Evolutionary conservation across 306 rosid genomes (phyloP).

Genomic region (Prunus salicina): DNA sequence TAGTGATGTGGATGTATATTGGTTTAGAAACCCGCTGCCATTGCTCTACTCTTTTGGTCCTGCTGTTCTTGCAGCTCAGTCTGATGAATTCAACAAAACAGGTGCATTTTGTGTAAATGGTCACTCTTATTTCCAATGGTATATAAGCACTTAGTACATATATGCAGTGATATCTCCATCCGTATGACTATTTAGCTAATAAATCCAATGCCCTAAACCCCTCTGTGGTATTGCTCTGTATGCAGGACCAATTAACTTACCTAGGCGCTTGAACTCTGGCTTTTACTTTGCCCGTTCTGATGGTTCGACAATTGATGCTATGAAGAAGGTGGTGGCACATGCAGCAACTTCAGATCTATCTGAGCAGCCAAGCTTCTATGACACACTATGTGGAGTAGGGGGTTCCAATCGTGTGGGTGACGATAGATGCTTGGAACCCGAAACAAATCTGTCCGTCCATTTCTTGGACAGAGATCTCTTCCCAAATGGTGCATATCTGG

Average conservation of each 20-base stretch:
- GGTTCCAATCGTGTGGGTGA: slow-evolving; percentile 65
- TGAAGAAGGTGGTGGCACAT: slow-evolving; percentile 84
- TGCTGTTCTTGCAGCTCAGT: slow-evolving; percentile 69
- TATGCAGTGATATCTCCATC: not conserved
- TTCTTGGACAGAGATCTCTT: slow-evolving; percentile 84
- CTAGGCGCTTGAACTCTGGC: slow-evolving; percentile 97
- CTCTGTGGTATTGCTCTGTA: not conserved
- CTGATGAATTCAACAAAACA: slow-evolving; percentile 75
- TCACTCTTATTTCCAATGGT: not conserved
- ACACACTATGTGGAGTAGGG: slow-evolving; percentile 71
- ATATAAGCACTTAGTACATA: not conserved
- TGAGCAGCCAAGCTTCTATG: slow-evolving; percentile 98
- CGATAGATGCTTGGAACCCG: slow-evolving; percentile 63
- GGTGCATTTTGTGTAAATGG: slow-evolving; percentile 38
- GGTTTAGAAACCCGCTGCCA: slow-evolving; percentile 83
- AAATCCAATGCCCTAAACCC: not conserved
- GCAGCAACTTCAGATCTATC: slow-evolving; percentile 82
- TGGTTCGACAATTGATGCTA: slow-evolving; percentile 64
- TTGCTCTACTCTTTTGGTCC: slow-evolving; percentile 64
- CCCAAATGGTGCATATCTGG: slow-evolving; percentile 87
- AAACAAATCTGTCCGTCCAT: slow-evolving; percentile 71
- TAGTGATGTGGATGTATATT: slow-evolving; percentile 83
- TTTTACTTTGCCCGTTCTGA: slow-evolving; percentile 85
- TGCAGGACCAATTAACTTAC: slow-evolving; percentile 75
- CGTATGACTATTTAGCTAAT: not conserved